Evolutionary conservation across 2,329 filamentous ascomycete genomes (phyloP).

Genomic region (Pestalotiopsis sp.): DNA sequence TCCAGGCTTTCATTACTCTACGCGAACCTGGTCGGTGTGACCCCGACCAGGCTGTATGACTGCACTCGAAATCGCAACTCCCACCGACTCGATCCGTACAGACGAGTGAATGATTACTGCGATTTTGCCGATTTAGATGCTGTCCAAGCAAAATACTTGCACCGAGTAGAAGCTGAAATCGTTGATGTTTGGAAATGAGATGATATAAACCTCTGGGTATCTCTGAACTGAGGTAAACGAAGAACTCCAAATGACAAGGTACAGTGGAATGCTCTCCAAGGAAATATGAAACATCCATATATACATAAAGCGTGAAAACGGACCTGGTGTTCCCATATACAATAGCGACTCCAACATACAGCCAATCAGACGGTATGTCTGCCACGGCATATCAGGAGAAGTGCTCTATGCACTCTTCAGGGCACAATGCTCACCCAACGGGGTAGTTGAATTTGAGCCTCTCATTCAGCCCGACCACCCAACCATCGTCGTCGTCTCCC

Average conservation of each 20-base stretch:
- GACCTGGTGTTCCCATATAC: neutral
- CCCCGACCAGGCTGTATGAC: no score
- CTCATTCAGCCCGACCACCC: slow-evolving; percentile 93
- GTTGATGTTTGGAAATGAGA: neutral
- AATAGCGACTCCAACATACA: neutral
- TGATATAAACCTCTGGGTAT: neutral
- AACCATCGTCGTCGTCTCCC: slow-evolving; percentile 78
- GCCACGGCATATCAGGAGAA: neutral
- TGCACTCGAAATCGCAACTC: no score
- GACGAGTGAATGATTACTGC: no score
- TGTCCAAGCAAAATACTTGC: neutral
- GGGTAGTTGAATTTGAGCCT: slow-evolving; percentile 97
- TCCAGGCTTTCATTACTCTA: no score
- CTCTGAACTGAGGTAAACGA: neutral
- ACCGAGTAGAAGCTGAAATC: neutral
- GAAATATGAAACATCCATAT: neutral
- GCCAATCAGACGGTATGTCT: neutral
- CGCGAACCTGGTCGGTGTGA: no score
- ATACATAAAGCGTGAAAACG: neutral
- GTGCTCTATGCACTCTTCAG: neutral
- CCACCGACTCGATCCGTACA: no score
- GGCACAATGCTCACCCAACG: slow-evolving; percentile 63
- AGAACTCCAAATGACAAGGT: neutral
- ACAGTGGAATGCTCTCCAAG: neutral
- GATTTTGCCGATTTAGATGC: no score